phyloP scores from a whole-genome alignment of 768 basidiomycete genomes.

The Macrolepiota fuliginosa region DNA sequence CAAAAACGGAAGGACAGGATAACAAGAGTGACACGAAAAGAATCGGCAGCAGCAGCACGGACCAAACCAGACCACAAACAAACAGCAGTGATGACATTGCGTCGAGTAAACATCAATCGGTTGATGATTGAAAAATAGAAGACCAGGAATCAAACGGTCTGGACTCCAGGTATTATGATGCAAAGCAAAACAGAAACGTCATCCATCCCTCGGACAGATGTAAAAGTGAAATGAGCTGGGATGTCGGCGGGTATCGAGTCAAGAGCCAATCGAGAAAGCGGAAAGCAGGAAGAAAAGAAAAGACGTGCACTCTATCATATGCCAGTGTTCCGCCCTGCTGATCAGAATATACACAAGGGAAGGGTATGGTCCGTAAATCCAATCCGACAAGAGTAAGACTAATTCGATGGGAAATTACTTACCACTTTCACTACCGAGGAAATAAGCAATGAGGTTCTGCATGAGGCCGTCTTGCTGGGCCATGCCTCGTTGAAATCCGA shows the following conservation, averaged over 20 bases:
- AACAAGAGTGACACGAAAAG: background rate
- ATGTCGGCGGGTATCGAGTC: background rate
- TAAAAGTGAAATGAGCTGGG: background rate
- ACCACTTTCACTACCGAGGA: slow-evolving; percentile 64
- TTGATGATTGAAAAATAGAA: background rate
- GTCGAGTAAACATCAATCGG: slow-evolving; percentile 5
- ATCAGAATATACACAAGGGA: background rate
- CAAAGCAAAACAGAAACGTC: background rate
- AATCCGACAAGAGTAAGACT: slow-evolving; percentile 1
- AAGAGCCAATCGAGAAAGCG: background rate
- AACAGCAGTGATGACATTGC: background rate
- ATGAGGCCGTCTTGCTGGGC: slow-evolving; percentile 84
- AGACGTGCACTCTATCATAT: background rate
- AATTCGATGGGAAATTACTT: slow-evolving; percentile 22
- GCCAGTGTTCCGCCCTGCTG: background rate
- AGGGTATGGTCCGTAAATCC: background rate
- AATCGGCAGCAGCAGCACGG: background rate
- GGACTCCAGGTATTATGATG: background rate
- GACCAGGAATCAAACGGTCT: slow-evolving; percentile 2
- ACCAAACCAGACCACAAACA: background rate
- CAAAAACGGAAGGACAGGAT: background rate
- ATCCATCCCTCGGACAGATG: background rate
- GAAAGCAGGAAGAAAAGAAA: background rate
- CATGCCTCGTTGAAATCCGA: slow-evolving; percentile 37
- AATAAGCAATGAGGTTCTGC: slow-evolving; percentile 80